Percentiles rank a stretch among this genome's conserved stretches.
These are phyloP conservation scores for Candida suzukii DNA, from an alignment of 805 yeast genomes.

Conservation along the genomic window DNA sequence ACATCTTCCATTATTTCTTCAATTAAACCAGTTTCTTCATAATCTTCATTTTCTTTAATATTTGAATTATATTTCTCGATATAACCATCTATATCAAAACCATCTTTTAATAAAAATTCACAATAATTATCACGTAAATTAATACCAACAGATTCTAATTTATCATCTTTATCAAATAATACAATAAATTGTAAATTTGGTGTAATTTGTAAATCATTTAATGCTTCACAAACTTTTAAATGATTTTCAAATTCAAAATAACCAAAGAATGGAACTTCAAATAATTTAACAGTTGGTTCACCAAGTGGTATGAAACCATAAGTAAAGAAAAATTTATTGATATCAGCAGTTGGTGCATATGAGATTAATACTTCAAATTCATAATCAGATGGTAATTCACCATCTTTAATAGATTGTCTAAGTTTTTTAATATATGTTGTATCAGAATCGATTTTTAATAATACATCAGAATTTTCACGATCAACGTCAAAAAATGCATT, in stretches of 20 bases:
- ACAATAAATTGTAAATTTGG: slow-evolving; percentile 34
- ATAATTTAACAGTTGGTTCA: slow-evolving; percentile 9
- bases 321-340: slow-evolving; percentile 29
- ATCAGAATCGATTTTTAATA: slow-evolving; percentile 27
- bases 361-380: slow-evolving; percentile 34
- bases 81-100: slow-evolving; percentile 13
- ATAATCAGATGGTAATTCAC: not conserved
- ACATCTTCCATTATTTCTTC: slow-evolving; percentile 8
- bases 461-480: slow-evolving; percentile 32
- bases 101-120: slow-evolving; percentile 24
- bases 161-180: slow-evolving; percentile 12
- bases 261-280: slow-evolving; percentile 31
- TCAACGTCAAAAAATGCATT: slow-evolving; percentile 63
- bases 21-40: slow-evolving; percentile 6
- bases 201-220: slow-evolving; percentile 28
- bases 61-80: slow-evolving; percentile 21
- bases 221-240: slow-evolving; percentile 8
- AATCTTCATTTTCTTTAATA: slow-evolving; percentile 29
- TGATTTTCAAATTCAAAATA: slow-evolving; percentile 10
- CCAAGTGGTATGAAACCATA: slow-evolving; percentile 41
- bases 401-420: not conserved
- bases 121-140: slow-evolving; percentile 26
- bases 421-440: not conserved
- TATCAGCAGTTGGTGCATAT: slow-evolving; percentile 37
- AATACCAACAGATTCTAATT: slow-evolving; percentile 14